Evolutionary conservation across 2,329 filamentous ascomycete species (phyloP), one percentile per base, ranked within the genome.

Genomic region (Lachnellula cervina): DNA sequence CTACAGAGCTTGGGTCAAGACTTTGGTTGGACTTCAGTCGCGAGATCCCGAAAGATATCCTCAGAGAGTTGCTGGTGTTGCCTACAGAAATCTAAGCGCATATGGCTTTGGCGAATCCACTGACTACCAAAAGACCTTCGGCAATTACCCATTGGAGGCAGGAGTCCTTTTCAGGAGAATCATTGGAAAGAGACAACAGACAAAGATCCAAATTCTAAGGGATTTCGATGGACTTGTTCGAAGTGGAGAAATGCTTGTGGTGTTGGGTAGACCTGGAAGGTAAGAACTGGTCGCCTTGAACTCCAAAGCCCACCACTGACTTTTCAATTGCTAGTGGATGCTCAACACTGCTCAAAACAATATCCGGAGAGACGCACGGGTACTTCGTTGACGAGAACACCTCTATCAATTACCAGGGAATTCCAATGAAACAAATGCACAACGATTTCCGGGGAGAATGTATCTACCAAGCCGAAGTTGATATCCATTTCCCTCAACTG

Each of bases 401-500:
- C 0, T 65, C 65, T 0, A 76, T 89, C 21, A 79, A 85, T 64
- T 89, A 88, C 69, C 80, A 86, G 52, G 85, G 84, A 19, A 79
- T 69, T 40, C 59, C 66, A 1, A 62, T 72, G 72, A 0, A 73
- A 55, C 69, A 74, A 54, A 84, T 85, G 77, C 73, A 75, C 49
- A 76, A 77, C 57, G 77, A 85, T 63, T 88, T 86, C 65, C 79
- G 82, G 56, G 84, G 83, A 42, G 84, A 84, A 69, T 78, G 86
- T 1, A 76, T 89, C 13, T 92, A 93, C 69, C 90, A 90, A 62
- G 85, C 89, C 14, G 89, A 93, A 72, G 77, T 80, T 28, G 87
- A 90, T 67, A 78, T 86, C 28, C 88, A 92, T 67, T 92, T 90
- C 60, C 84, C 88, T 0, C 85, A 88, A n/a, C 73, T 94, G 21